phyloP scores from a whole-genome alignment of 1,139 yeast species.

The Geotrichum carabidarum region DNA sequence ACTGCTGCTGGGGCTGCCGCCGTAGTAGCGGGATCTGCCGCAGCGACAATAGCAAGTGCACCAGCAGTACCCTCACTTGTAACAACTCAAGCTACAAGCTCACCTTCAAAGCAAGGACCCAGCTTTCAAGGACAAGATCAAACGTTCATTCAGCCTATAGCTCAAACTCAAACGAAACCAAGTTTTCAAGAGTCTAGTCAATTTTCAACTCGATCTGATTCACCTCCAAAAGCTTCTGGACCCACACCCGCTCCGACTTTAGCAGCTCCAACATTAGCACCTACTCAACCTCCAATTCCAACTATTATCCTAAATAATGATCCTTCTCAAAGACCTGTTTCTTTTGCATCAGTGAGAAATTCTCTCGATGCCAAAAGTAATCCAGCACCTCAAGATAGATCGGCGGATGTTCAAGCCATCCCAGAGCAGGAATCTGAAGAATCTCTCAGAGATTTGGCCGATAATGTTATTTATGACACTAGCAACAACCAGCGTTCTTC shows the following conservation, averaged over 20 bases:
- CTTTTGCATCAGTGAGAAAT: constrained; percentile 1
- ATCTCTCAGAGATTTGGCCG: constrained; percentile 5
- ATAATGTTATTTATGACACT: constrained; percentile 2
- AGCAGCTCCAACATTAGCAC: not conserved
- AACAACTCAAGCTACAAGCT: not conserved
- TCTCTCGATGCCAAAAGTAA: not conserved
- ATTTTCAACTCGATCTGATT: too few species aligned
- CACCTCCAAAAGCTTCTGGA: not conserved
- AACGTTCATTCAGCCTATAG: too few species aligned
- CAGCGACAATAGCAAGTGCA: not conserved
- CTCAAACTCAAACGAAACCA: too few species aligned
- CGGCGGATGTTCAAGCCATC: not conserved
- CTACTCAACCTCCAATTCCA: constrained; percentile 5
- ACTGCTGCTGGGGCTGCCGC: not conserved
- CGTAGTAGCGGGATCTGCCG: not conserved
- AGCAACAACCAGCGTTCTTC: constrained; percentile 14
- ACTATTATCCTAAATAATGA: constrained; percentile 11
- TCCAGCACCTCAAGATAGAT: not conserved
- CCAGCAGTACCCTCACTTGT: not conserved
- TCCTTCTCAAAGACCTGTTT: constrained; percentile 6
- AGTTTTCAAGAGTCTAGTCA: too few species aligned
- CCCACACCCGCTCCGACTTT: not conserved
- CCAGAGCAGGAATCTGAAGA: not conserved
- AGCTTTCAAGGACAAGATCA: not conserved
- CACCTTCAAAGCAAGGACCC: not conserved